phyloP scores from a whole-genome alignment of 192 early-diverging fungal species.

The Backusella mclennaniae region DNA sequence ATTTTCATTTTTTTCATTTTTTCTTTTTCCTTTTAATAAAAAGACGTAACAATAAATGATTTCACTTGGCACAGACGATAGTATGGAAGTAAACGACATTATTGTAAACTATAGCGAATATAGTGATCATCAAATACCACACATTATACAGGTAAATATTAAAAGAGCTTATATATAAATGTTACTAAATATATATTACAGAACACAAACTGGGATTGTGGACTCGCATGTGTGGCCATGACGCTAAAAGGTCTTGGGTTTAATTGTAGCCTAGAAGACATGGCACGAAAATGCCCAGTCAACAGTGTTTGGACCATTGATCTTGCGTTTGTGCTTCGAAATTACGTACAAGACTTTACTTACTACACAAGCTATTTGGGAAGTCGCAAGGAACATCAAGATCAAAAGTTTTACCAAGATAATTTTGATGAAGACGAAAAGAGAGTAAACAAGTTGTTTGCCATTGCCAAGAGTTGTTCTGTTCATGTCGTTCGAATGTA shows the following conservation, averaged over 20 bases:
- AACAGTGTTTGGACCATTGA: constrained; percentile 92
- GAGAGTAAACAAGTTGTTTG: constrained; percentile 76
- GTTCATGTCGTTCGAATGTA: constrained; percentile 75
- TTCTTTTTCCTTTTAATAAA: background rate
- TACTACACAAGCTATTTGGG: constrained; percentile 90
- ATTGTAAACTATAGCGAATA: constrained; percentile 26
- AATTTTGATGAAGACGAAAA: constrained; percentile 67
- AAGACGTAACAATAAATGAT: background rate
- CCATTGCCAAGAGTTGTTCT: constrained; percentile 62
- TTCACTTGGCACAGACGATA: constrained; percentile 15
- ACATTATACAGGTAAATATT: constrained; percentile 27
- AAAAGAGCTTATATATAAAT: background rate
- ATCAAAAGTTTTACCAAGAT: constrained; percentile 69
- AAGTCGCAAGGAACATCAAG: constrained; percentile 70
- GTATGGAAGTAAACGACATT: constrained; percentile 5
- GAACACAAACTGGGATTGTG: constrained; percentile 80
- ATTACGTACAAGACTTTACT: constrained; percentile 82
- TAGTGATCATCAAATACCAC: constrained; percentile 23
- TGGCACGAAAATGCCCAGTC: constrained; percentile 52
- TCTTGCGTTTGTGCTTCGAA: constrained; percentile 73
- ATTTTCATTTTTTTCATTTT: constrained; percentile 6
- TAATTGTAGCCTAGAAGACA: constrained; percentile 52
- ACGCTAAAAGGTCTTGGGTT: constrained; percentile 62
- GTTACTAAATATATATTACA: constrained; percentile 13
- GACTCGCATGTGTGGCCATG: constrained; percentile 84